Conservation (phyloP, 2,329 filamentous ascomycete species). For the Aschersonia sp. region DNA sequence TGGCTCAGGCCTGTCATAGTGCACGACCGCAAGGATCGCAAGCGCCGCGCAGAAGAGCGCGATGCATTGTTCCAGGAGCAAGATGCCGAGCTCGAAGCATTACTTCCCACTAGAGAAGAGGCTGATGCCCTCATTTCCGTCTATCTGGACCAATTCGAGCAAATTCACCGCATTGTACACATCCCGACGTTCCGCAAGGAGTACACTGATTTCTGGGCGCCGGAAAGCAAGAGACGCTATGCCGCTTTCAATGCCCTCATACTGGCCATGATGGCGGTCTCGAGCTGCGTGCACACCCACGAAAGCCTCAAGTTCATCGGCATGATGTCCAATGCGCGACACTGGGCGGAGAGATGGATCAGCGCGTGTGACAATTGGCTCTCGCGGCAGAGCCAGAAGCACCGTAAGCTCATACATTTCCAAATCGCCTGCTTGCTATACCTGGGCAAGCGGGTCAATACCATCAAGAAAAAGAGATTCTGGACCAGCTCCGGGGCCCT, state of each 20-base stretch:
- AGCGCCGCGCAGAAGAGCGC: conserved; percentile 35
- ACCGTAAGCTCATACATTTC: conserved; percentile 44
- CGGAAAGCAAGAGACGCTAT: conserved; percentile 24
- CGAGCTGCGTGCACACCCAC: conserved; percentile 40
- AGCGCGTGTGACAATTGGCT: conserved; percentile 40
- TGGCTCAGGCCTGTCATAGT: conserved; percentile 44
- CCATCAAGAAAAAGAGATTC: conserved; percentile 49
- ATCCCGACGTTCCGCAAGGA: conserved; percentile 42
- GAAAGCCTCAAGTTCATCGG: conserved; percentile 38
- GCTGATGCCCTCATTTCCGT: conserved; percentile 32
- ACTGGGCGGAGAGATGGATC: conserved; percentile 41
- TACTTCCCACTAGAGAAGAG: conserved; percentile 32
- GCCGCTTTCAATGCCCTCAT: conserved; percentile 42
- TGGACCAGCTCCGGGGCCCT: conserved; percentile 42
- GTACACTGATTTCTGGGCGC: conserved; percentile 40
- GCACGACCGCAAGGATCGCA: conserved; percentile 39
- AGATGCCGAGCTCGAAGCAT: conserved; percentile 33
- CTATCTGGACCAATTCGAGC: conserved; percentile 40
- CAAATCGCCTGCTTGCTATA: conserved; percentile 46
- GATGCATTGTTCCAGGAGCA: conserved; percentile 32
- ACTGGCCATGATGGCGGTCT: conserved; percentile 45
- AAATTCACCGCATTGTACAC: conserved; percentile 42
- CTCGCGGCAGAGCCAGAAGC: conserved; percentile 42
- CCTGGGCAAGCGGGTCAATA: conserved; percentile 46
- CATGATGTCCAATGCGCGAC: conserved; percentile 41